Evolutionary conservation across 371 early-diverging fungal species (phyloP).

Genomic region (Mortierella sp.): DNA sequence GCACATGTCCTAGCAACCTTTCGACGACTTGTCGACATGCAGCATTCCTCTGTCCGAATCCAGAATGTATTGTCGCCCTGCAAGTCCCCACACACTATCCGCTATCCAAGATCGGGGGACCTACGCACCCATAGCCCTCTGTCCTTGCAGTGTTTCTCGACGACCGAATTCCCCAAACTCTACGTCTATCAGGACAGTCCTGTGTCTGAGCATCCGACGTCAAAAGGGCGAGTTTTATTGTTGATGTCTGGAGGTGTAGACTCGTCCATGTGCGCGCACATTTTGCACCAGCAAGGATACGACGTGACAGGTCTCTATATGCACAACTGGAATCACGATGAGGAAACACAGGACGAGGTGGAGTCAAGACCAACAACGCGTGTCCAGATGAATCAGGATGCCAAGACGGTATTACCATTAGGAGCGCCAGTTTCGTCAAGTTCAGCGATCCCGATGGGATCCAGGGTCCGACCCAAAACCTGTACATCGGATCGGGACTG

Average conservation of each 20-base stretch:
- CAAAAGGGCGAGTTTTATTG: constrained; percentile 65
- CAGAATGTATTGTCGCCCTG: neutral
- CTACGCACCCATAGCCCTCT: neutral
- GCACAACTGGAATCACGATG: constrained; percentile 93
- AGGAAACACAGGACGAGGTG: constrained; percentile 74
- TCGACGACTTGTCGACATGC: constrained; percentile 14
- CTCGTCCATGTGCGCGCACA: constrained; percentile 84
- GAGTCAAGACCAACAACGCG: constrained; percentile 7
- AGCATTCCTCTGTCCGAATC: constrained; percentile 4
- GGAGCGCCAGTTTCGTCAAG: neutral
- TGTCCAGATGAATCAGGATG: neutral
- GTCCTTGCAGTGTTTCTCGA: too few relatives aligned
- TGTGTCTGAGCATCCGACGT: neutral
- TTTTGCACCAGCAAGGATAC: constrained; percentile 73
- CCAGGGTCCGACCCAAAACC: constrained; percentile 27
- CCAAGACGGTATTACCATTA: neutral
- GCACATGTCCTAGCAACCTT: constrained; percentile 18
- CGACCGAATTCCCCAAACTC: neutral
- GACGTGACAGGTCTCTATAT: constrained; percentile 87
- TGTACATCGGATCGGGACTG: constrained; percentile 86
- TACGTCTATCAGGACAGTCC: neutral
- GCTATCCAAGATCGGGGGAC: neutral
- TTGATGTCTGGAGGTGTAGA: constrained; percentile 96
- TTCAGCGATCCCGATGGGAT: constrained; percentile 15
- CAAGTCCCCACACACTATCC: neutral